Evolutionary conservation across 768 basidiomycete species (phyloP).

Genomic region (Mycena indigotica): DNA sequence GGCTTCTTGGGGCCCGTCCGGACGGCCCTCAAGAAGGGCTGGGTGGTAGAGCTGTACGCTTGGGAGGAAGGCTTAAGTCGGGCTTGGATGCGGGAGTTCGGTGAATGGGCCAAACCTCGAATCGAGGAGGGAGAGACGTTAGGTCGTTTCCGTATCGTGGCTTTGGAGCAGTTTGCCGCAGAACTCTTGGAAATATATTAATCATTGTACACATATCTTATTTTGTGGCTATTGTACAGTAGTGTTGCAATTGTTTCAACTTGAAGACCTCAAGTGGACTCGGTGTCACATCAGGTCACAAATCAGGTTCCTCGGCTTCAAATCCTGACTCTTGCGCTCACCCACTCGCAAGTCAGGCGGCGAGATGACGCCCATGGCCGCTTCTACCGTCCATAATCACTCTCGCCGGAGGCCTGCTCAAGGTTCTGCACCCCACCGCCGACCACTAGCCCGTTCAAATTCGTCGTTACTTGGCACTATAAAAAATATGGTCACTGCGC

Average conservation of each 20-base stretch:
- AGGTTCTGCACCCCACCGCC: conserved; percentile 22
- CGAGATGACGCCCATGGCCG: conserved; percentile 18
- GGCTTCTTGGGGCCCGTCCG: conserved; percentile 90
- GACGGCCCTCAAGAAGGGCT: conserved; percentile 84
- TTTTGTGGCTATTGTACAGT: too few species aligned
- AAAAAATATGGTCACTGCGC: conserved; percentile 67
- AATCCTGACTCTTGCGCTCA: neutral
- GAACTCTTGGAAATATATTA: conserved; percentile 52
- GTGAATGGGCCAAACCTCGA: conserved; percentile 42
- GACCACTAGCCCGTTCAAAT: conserved; percentile 50
- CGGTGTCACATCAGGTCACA: neutral
- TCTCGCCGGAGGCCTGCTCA: conserved; percentile 15
- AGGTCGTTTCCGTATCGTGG: conserved; percentile 57
- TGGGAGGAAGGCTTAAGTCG: conserved; percentile 86
- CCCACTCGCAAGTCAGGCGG: neutral
- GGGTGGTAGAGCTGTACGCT: conserved; percentile 93
- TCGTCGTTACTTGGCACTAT: conserved; percentile 63
- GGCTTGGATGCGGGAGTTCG: conserved; percentile 76
- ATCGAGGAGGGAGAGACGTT: conserved; percentile 42
- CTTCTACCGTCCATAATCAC: conserved; percentile 31
- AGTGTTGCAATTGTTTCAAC: neutral
- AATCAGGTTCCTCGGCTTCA: neutral
- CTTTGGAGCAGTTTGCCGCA: conserved; percentile 67
- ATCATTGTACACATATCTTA: too few species aligned
- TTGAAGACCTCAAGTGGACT: too few species aligned